Evolutionary conservation across 1,284 basidiomycete species (phyloP), one percentile per base, ranked within the genome.

Genomic region (Trichosporon inkin): DNA sequence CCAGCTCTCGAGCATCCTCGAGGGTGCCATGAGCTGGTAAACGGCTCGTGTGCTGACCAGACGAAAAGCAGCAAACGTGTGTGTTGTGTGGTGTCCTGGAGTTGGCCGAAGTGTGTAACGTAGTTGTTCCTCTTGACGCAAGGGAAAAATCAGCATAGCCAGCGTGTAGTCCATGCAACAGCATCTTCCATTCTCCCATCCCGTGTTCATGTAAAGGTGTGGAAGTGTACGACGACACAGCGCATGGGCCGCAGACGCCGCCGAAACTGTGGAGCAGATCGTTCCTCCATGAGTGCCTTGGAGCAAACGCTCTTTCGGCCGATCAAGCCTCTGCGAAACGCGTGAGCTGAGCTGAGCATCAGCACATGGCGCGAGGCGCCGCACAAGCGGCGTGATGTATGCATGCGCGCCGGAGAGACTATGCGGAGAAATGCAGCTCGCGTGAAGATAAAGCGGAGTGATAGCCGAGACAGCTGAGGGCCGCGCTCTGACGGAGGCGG

Each of bases 1-100:
- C 71, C 86, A 91, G 78, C 77, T 94, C 69, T 84, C 85, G 19
- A 80, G 76, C 64, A 92, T 94, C 71, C 83, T 94, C 17, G 72
- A 73, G 41, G 61, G 61, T 20, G 68, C 71, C 14, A 64, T 77
- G 69, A 65, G 34, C 39, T 78, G 76, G 76, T 78, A 70, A 62
- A 37, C 39, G 22, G 28, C 19, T 22, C 3, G n/a, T 41, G 19
- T 32, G 36, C 36, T 14, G 16, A 38, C 36, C 36, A 38, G 16
- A 38, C 36, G 36, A 13, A 38, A 38, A 14, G 19, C 34, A 20
- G 14, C 19, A 38, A 58, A 36, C 20, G 19, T 58, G 57, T 41
- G 22, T 34, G 10, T 44, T 34, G 47, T 38, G n/a, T 54, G 28
- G 28, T 32, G 28, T 32, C 28, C 5, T 32, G 28, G 28, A 32